These are phyloP conservation scores for Phyllosticta paracitricarpa DNA, from an alignment of 2,329 filamentous ascomycete species.

Conservation along the genomic window DNA sequence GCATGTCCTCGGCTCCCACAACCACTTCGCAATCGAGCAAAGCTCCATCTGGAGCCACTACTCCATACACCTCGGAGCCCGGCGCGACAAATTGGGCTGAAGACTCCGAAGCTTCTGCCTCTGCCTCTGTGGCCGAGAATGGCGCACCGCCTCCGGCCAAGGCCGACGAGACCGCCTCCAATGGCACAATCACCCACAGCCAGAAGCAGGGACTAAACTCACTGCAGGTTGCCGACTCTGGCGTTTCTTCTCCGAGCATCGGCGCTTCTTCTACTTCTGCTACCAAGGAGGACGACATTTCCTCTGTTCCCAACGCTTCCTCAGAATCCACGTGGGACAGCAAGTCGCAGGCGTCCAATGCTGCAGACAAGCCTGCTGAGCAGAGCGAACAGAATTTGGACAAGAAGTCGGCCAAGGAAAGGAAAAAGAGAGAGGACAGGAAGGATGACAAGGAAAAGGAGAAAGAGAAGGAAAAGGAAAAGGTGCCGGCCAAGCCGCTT, in stretches of 20 bases:
- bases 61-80: constrained; percentile 30
- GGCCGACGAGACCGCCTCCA: constrained; percentile 16
- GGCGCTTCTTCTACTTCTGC: constrained; percentile 42
- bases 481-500: constrained; percentile 47
- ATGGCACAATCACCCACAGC: constrained; percentile 14
- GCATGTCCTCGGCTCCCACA: constrained; percentile 46
- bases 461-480: constrained; percentile 36
- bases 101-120: constrained; percentile 34
- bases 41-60: constrained; percentile 32
- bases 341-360: constrained; percentile 52
- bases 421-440: constrained; percentile 27
- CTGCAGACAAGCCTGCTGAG: constrained; percentile 50
- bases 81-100: constrained; percentile 36
- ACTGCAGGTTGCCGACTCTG: constrained; percentile 17
- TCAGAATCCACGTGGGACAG: constrained; percentile 60
- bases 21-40: constrained; percentile 37
- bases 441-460: constrained; percentile 41
- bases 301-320: constrained; percentile 51
- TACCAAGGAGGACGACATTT: constrained; percentile 51
- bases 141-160: constrained; percentile 16
- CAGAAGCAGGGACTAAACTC: constrained; percentile 13
- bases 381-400: constrained; percentile 18
- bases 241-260: constrained; percentile 43
- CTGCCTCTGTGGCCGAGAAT: constrained; percentile 20
- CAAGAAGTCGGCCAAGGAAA: constrained; percentile 34